Conservation (phyloP, 2,329 filamentous ascomycete species). For the Hymenoscyphus linearis region DNA sequence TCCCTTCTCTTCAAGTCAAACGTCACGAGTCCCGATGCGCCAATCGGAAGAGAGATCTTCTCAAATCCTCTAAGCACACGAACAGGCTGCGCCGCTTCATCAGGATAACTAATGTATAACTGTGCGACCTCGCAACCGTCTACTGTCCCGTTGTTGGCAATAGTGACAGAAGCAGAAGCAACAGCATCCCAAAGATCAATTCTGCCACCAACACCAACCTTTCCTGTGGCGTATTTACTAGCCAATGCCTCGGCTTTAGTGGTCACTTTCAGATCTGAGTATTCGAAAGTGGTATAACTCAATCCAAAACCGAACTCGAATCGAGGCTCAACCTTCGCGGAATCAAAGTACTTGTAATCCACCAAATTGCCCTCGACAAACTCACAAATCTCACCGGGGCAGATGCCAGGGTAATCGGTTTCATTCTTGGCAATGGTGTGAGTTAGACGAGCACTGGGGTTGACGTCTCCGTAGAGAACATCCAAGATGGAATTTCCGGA, state of each 20-base stretch:
- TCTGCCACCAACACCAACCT: slow-evolving; percentile 51
- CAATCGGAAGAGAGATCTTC: slow-evolving; percentile 46
- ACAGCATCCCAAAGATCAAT: slow-evolving; percentile 49
- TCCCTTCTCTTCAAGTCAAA: slow-evolving; percentile 56
- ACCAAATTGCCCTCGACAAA: slow-evolving; percentile 46
- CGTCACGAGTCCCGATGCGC: slow-evolving; percentile 39
- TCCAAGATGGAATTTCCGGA: slow-evolving; percentile 72
- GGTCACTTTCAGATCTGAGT: slow-evolving; percentile 36
- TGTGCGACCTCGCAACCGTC: slow-evolving; percentile 26
- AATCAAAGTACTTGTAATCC: slow-evolving; percentile 47
- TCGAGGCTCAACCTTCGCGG: slow-evolving; percentile 30
- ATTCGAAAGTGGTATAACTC: slow-evolving; percentile 50
- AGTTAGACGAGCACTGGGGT: slow-evolving; percentile 58
- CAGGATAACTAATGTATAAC: slow-evolving; percentile 59
- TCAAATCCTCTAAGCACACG: slow-evolving; percentile 70
- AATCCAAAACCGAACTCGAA: slow-evolving; percentile 44
- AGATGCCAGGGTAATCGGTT: slow-evolving; percentile 45
- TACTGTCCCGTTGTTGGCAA: slow-evolving; percentile 44
- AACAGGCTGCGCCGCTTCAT: slow-evolving; percentile 51
- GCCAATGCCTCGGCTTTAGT: slow-evolving; percentile 34
- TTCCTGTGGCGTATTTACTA: slow-evolving; percentile 48
- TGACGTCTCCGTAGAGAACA: slow-evolving; percentile 72
- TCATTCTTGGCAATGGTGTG: slow-evolving; percentile 55
- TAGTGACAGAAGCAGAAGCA: slow-evolving; percentile 41
- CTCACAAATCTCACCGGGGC: slow-evolving; percentile 68